Evolutionary conservation across 2,329 filamentous ascomycete species (phyloP).

Genomic region (Xylariaceae sp.): DNA sequence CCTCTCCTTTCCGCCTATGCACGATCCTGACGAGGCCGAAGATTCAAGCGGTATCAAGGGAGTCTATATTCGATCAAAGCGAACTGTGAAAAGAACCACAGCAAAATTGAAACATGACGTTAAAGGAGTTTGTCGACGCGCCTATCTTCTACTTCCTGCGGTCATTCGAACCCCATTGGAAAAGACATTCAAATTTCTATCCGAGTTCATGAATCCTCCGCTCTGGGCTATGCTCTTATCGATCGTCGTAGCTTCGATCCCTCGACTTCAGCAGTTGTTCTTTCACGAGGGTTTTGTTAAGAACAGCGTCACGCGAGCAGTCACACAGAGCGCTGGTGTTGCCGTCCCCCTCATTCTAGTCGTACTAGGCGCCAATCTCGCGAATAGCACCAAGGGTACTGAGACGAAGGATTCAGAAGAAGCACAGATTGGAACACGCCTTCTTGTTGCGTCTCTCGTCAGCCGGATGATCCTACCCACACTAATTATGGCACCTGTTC

Average conservation of each 20-base stretch:
- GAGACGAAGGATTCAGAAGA: conserved; percentile 67
- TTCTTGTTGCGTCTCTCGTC: conserved; percentile 80
- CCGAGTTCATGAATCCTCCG: conserved; percentile 97
- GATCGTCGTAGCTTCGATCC: conserved; percentile 87
- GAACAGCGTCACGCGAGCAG: conserved; percentile 87
- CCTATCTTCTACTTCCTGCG: conserved; percentile 12
- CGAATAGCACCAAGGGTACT: conserved; percentile 78
- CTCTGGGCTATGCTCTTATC: conserved; percentile 94
- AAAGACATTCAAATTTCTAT: conserved; percentile 61
- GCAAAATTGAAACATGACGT: conserved; percentile 8
- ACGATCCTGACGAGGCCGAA: conserved; percentile 39
- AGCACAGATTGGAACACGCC: conserved; percentile 61
- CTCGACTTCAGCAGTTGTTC: conserved; percentile 75
- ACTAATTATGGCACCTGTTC: conserved; percentile 82
- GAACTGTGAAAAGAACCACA: conserved; percentile 26
- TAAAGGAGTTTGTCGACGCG: conserved; percentile 1
- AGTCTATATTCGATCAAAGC: conserved; percentile 34
- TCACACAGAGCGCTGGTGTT: conserved; percentile 80
- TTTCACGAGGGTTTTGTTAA: conserved; percentile 86
- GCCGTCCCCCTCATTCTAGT: conserved; percentile 94
- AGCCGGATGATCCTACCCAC: conserved; percentile 92
- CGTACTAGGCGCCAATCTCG: conserved; percentile 90
- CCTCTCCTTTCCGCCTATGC: conserved; percentile 58
- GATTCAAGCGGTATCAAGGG: conserved; percentile 40
- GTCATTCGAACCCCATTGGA: conserved; percentile 26